Conservation (phyloP, 2,329 filamentous ascomycete species). For the Didymella arachidicola region DNA sequence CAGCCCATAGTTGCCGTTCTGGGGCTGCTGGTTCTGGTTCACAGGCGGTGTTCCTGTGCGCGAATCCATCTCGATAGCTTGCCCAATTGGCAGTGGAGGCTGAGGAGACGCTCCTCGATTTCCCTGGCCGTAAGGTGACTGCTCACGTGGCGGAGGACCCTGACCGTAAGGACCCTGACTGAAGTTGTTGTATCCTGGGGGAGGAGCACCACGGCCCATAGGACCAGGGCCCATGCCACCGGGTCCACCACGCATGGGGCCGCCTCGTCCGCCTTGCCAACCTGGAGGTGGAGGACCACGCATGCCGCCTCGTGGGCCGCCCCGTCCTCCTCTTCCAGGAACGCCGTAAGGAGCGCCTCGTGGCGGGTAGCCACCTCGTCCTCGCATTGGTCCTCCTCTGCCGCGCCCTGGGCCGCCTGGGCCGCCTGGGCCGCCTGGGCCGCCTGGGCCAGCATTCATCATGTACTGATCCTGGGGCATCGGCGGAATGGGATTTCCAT, state of each 20-base stretch:
- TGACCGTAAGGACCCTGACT: constrained; percentile 38
- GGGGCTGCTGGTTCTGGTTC: constrained; percentile 21
- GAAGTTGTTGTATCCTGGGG: constrained; percentile 54
- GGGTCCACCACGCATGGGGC: constrained; percentile 41
- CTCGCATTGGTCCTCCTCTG: constrained; percentile 54
- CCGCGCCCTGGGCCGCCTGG: constrained; percentile 49
- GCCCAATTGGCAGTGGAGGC: constrained; percentile 60
- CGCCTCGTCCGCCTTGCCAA: constrained; percentile 51
- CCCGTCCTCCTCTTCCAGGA: constrained; percentile 48
- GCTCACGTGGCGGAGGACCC: constrained; percentile 41
- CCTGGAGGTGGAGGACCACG: constrained; percentile 52
- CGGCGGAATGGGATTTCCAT: constrained; percentile 65
- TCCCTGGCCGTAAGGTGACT: constrained; percentile 47
- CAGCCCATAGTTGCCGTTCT: constrained; percentile 49
- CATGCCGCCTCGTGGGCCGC: constrained; percentile 48
- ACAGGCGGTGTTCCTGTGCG: constrained; percentile 48
- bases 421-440: constrained; percentile 34
- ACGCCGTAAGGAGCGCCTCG: constrained; percentile 47
- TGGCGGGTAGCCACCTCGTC: constrained; percentile 50
- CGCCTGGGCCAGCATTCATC: constrained; percentile 51
- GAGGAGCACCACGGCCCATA: constrained; percentile 53
- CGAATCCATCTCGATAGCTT: constrained; percentile 83
- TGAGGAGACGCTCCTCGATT: constrained; percentile 64
- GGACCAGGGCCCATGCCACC: constrained; percentile 45
- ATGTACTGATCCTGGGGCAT: constrained; percentile 56